phyloP scores from a whole-genome alignment of 2,329 filamentous ascomycete genomes.

The Geosmithia putterillii region DNA sequence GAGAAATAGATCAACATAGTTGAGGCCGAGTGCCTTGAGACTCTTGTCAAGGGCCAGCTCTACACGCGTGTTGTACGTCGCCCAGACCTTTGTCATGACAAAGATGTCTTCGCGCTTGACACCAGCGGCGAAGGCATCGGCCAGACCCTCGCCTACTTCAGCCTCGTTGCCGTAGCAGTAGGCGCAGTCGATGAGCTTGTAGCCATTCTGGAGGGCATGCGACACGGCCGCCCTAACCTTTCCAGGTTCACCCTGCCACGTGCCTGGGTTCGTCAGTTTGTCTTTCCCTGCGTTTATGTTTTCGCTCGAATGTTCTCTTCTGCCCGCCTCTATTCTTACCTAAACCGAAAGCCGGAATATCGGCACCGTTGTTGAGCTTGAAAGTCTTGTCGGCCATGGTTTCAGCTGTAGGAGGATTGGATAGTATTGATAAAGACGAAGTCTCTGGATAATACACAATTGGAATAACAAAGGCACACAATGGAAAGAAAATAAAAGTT shows the following conservation, averaged over 20 bases:
- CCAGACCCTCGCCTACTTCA: conserved; percentile 68
- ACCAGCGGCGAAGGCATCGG: conserved; percentile 57
- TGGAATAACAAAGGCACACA: neutral
- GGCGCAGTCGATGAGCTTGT: conserved; percentile 56
- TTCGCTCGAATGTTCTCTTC: neutral
- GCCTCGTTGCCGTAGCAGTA: conserved; percentile 75
- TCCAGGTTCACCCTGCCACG: conserved; percentile 50
- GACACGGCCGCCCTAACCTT: conserved; percentile 46
- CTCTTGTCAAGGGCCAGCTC: conserved; percentile 62
- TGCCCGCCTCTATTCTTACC: conserved; percentile 25
- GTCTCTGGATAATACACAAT: neutral
- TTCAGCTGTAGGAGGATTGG: neutral
- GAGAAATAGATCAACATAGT: conserved; percentile 72
- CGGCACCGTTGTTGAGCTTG: conserved; percentile 51
- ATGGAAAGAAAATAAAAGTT: neutral
- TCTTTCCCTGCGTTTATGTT: neutral
- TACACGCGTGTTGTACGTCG: conserved; percentile 60
- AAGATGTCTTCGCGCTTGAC: conserved; percentile 71
- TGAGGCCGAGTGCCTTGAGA: conserved; percentile 59
- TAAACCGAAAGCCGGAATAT: conserved; percentile 52
- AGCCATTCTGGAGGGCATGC: conserved; percentile 43
- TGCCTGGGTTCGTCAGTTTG: conserved; percentile 29
- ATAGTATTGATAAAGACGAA: neutral
- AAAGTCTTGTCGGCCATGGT: conserved; percentile 43
- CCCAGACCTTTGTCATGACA: conserved; percentile 78